Base-by-base conservation (phyloP, 768 basidiomycete species). In the Serendipita sp. region DNA sequence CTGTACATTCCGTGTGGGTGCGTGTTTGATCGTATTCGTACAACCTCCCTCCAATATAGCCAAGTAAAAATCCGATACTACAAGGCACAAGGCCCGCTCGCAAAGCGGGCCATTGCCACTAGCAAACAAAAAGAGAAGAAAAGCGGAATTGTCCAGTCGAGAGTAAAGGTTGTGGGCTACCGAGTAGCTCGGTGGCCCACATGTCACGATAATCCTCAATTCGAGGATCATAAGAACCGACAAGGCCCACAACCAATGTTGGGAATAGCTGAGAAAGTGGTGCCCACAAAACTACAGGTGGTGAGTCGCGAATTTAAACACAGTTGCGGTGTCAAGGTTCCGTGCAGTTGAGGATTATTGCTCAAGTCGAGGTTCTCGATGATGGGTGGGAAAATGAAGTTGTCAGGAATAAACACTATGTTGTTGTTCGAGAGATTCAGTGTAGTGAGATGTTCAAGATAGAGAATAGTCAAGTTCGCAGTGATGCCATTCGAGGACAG, bases 401-500 rank as follows among this genome's bases (percentile, higher is more conserved):
- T 75, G 18, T 77, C 69, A 3, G 74, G 68, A 37, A 58, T 44
- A 3, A 72, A 71, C 0, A 72, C 68, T 44, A 78, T 70, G 66
- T 76, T 73, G 68, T 74, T 79, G 44, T 71, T 70, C 53, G 75
- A 70, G 0, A 79, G 74, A 46, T 78, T 70, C 13, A 79, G 68
- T 64, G 77, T 75, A 0, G 69, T 69, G 18, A 79, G 27, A 77
- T 69, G 18, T 75, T 72, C 5, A 74, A 72, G 34, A 79, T 63
- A 3, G 69, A 44, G 4, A 67, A 62, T 10, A 1, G 77, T 75
- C 43, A 78, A 75, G 46, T 70, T 63, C n/a, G 74, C 74, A 1
- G 73, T 71, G n/a, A 78, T 71, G 3, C 72, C 74, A 1, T 75
- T 77, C 1, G 74, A 73, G 8, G 76, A 75, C 27, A 78, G 70